Percentiles rank a stretch among this genome's conserved stretches.
phyloP scores from a whole-genome alignment of 2,329 filamentous ascomycete genomes.

The Teratosphaeria gauchensis region DNA sequence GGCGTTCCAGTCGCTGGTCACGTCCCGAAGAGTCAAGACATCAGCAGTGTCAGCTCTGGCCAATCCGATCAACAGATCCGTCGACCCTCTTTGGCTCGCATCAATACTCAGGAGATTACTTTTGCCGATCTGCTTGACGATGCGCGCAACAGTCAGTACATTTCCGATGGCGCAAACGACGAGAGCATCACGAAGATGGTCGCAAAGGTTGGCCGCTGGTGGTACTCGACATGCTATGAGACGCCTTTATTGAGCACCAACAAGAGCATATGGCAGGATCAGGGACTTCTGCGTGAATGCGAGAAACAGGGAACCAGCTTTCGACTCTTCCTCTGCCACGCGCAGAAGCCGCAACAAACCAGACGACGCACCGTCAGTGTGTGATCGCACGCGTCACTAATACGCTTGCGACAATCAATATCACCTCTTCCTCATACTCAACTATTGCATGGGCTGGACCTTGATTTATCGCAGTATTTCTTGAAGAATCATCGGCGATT shows the following conservation, averaged over 20 bases:
- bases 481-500: neutral
- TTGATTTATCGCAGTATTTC: neutral
- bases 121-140: constrained; percentile 31
- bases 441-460: constrained; percentile 11
- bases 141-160: constrained; percentile 35
- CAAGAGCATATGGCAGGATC: constrained; percentile 71
- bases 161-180: constrained; percentile 43
- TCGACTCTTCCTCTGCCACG: constrained; percentile 84
- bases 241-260: constrained; percentile 36
- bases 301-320: constrained; percentile 79
- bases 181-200: constrained; percentile 89
- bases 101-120: constrained; percentile 9
- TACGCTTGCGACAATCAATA: neutral
- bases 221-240: constrained; percentile 92
- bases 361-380: constrained; percentile 41
- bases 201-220: constrained; percentile 85
- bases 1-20: constrained; percentile 60
- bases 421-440: constrained; percentile 1
- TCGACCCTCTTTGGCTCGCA: neutral
- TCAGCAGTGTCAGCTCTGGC: constrained; percentile 19
- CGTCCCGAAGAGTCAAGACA: constrained; percentile 30
- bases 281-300: constrained; percentile 67
- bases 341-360: constrained; percentile 58
- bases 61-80: constrained; percentile 6
- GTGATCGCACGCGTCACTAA: constrained; percentile 16